phyloP scores from a whole-genome alignment of 2,329 filamentous ascomycete genomes.

The Fusarium continuum region DNA sequence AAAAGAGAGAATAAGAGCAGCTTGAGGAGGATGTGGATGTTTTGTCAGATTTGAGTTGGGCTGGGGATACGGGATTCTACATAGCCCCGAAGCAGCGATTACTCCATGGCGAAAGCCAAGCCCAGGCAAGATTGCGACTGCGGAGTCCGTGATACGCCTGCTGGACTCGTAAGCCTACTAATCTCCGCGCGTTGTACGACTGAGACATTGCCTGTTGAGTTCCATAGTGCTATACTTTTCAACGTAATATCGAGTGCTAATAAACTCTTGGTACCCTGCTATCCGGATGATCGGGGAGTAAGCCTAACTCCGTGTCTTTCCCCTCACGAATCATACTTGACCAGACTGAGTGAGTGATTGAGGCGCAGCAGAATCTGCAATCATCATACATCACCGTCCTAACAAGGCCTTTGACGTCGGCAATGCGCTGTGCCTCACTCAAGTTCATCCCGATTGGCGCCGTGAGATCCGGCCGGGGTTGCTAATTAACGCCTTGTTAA shows the following conservation, averaged over 20 bases:
- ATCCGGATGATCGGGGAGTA: background rate
- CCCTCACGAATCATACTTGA: background rate
- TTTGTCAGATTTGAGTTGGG: slow-evolving; percentile 28
- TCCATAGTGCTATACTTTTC: no score
- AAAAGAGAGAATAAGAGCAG: background rate
- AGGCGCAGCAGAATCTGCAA: slow-evolving; percentile 27
- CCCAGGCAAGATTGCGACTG: background rate
- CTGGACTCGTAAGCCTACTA: background rate
- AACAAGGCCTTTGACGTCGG: slow-evolving; percentile 2
- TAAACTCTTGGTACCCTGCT: background rate
- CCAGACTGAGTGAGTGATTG: background rate
- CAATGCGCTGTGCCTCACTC: slow-evolving; percentile 3
- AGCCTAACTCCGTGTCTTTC: background rate
- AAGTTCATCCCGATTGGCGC: slow-evolving; percentile 15
- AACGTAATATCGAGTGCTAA: no score
- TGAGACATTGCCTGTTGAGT: no score
- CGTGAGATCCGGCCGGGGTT: slow-evolving; percentile 1
- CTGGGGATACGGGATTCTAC: slow-evolving; percentile 19
- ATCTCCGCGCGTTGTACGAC: no score
- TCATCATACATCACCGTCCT: slow-evolving; percentile 4
- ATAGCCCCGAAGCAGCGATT: slow-evolving; percentile 19
- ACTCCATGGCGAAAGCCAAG: background rate
- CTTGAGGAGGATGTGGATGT: slow-evolving; percentile 13
- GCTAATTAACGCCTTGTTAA: slow-evolving; percentile 30
- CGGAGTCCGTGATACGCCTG: slow-evolving; percentile 2